Evolutionary conservation across 2,329 filamentous ascomycete genomes (phyloP), one percentile per base, ranked within the genome.

Genomic region (Talaromyces islandicus): DNA sequence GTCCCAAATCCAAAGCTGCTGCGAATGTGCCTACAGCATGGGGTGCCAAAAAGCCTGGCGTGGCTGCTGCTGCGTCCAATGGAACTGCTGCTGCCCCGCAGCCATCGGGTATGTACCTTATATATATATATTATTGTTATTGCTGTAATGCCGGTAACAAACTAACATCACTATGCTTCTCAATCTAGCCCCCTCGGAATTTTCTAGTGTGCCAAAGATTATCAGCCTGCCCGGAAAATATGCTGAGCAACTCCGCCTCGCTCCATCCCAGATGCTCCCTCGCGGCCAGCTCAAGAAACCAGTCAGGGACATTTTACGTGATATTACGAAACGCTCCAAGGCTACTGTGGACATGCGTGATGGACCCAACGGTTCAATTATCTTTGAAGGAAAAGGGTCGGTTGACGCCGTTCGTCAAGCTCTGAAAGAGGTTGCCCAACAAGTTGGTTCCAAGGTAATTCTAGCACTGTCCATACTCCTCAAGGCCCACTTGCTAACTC

Each of bases 271-370:
- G 72, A 85, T 97, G 72, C 83, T 90, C 53, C 88, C 91, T 19
- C 85, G 88, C 50, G 81, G 80, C 62, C 87, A 96, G 73, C 80
- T 97, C 69, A 95, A 90, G 81, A 91, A 91, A 67, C 91, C 93
- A 7, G 82, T 97, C 56, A 81, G 86, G 32, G 93, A 97, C 66
- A 88, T 94, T 65, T 80, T 97, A 70, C 90, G 91, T 72, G 92
- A 97, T 65, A 90, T 97, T 77, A 97, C 96, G 78, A 90, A 89
- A 77, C 90, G 89, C 71, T 96, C 91, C 62, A 92, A 93, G 72
- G 92, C 92, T 61, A 90, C 86, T 67, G 85, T 99, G 66, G 88
- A 89, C 66, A 88, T 92, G 82, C 85, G 85, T 61, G 84, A 85
- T 62, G 86, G 87, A n/a, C 83, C 87, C 64, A 87, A 85, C 64